Base-by-base conservation (phyloP, 83 land plant genomes). In the Diphasiastrum complanatum region DNA sequence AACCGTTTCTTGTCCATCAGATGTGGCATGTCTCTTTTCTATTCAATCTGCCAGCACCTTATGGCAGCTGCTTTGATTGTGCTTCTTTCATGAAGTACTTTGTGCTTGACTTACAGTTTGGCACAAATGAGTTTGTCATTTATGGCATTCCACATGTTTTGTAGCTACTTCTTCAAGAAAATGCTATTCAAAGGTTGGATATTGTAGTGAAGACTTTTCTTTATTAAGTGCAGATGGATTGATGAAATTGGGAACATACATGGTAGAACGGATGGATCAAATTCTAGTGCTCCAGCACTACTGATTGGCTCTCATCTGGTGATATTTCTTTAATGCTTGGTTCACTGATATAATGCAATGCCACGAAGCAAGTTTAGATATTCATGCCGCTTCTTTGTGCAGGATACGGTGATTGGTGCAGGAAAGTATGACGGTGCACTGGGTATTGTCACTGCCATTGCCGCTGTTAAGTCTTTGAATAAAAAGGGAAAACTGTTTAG, bases 331-430 rank as follows among this genome's bases (percentile, higher is more conserved):
- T 35, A 14, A 6, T 45, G n/a, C n/a, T n/a, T n/a, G n/a, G n/a
- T n/a, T n/a, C n/a, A n/a, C n/a, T n/a, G n/a, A n/a, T n/a, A n/a
- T n/a, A n/a, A n/a, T n/a, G n/a, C n/a, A n/a, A n/a, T n/a, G n/a
- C n/a, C n/a, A n/a, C n/a, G n/a, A n/a, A n/a, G n/a, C 28, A 23
- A 25, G 12, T 18, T 53, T 51, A 31, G 31, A 32, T 37, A 1
- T 5, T 5, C 31, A 60, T 56, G 34, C 30, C 10, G 18, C 41
- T 64, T 38, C 1, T 31, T 5, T 6, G 33, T 61, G 14, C 77
- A 95, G 99, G 99, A 95, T 65, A 95, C 99, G 25, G 99, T 95
- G 37, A 73, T 95, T 69, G 99, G 89, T 78, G 99, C 96, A 64
- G 99, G 99, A 49, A 81, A 51, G 14, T 95, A 81, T 73, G 99